Evolutionary conservation across 2,329 filamentous ascomycete species (phyloP).

Genomic region (Phialemonium atrogriseum): DNA sequence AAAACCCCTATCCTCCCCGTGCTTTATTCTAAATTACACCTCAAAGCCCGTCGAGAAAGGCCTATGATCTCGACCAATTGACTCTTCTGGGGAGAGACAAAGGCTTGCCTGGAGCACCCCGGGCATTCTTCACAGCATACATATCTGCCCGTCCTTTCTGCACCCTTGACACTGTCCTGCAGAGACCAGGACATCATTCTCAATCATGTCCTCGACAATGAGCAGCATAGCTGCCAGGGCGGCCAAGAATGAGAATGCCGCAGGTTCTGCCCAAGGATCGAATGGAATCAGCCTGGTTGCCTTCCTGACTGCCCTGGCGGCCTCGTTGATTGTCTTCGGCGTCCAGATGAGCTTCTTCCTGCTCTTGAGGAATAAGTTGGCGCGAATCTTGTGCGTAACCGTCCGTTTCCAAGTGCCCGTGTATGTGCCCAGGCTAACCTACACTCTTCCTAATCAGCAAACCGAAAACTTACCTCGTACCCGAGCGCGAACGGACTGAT

Average conservation of each 20-base stretch:
- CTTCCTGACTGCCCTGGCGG: slow-evolving; percentile 59
- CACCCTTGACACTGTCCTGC: not conserved
- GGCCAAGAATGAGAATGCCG: slow-evolving; percentile 1
- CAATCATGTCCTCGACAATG: not conserved
- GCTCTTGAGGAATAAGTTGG: slow-evolving; percentile 67
- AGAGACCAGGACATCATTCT: too few relatives aligned
- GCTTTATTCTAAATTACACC: too few relatives aligned
- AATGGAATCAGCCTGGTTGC: slow-evolving; percentile 38
- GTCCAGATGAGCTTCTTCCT: slow-evolving; percentile 64
- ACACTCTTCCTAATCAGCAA: slow-evolving; percentile 42
- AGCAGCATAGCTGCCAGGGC: slow-evolving; percentile 5
- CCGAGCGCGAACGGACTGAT: slow-evolving; percentile 75
- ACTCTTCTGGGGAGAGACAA: too few relatives aligned
- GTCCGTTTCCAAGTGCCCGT: slow-evolving; percentile 1
- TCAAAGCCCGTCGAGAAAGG: too few relatives aligned
- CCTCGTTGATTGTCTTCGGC: slow-evolving; percentile 54
- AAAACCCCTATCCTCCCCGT: too few relatives aligned
- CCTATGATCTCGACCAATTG: too few relatives aligned
- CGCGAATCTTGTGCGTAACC: slow-evolving; percentile 67
- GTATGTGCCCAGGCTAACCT: not conserved
- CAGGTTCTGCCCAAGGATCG: slow-evolving; percentile 17
- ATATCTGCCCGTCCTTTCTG: too few relatives aligned
- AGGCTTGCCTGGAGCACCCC: too few relatives aligned
- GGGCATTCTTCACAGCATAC: too few relatives aligned
- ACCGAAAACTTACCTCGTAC: slow-evolving; percentile 78